phyloP scores from a whole-genome alignment of 805 yeast species.

The Cyberlindnera nakhonratchasimensis region DNA sequence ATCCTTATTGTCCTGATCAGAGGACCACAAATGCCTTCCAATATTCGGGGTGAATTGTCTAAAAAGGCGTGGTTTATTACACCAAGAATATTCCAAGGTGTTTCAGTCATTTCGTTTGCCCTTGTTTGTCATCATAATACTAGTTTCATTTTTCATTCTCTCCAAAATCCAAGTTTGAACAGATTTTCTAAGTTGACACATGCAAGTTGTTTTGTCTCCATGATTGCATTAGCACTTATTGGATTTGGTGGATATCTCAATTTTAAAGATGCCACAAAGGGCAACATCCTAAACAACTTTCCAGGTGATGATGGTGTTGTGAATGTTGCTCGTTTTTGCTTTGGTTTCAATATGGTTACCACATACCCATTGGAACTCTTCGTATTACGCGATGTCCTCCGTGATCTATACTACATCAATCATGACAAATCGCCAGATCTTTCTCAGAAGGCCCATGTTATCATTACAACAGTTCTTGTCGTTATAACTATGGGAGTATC shows the following conservation, averaged over 20 bases:
- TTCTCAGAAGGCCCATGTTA: conserved; percentile 48
- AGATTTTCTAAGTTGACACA: conserved; percentile 79
- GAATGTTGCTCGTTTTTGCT: conserved; percentile 85
- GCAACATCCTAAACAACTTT: conserved; percentile 86
- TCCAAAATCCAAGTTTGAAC: conserved; percentile 69
- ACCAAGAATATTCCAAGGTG: conserved; percentile 75
- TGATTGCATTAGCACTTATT: conserved; percentile 72
- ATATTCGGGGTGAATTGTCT: conserved; percentile 47
- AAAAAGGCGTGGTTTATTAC: conserved; percentile 50
- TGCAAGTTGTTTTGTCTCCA: conserved; percentile 75
- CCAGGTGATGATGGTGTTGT: conserved; percentile 69
- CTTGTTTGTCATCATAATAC: conserved; percentile 95
- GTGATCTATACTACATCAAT: conserved; percentile 49
- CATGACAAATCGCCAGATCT: conserved; percentile 37
- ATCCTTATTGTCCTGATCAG: conserved; percentile 67
- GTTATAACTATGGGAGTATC: conserved; percentile 72
- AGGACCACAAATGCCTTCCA: conserved; percentile 59
- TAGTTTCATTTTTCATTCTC: conserved; percentile 80
- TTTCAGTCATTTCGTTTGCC: conserved; percentile 93
- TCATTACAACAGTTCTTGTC: conserved; percentile 64
- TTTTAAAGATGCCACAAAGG: conserved; percentile 76
- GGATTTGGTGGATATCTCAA: conserved; percentile 75
- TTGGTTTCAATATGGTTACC: conserved; percentile 89
- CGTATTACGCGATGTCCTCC: conserved; percentile 84
- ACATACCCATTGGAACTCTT: conserved; percentile 89